Base-by-base conservation (phyloP, 257 asterid species). In the Oldenlandia corymbosa region DNA sequence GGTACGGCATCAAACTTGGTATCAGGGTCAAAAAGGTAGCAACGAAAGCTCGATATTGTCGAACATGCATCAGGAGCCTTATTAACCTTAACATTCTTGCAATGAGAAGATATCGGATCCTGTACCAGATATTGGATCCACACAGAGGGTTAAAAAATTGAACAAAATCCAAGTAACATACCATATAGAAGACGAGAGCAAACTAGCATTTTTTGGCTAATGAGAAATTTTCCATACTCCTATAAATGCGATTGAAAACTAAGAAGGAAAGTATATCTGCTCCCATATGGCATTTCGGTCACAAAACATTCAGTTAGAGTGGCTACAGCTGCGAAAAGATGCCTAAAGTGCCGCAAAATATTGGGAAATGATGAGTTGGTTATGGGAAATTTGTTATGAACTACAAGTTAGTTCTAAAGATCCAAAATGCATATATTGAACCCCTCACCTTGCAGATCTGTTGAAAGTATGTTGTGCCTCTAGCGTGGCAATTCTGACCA, bases 81-180 rank as follows among this genome's bases (percentile, higher is more conserved):
- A 93, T 85, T 80, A 93, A 74, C 51, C 99, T 81, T 49, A 93
- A 63, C 99, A 93, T 76, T 87, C 99, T 87, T 71, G 95, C 97
- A 69, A 93, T 85, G 43, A 93, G 93, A 77, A 93, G 99, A 75
- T 93, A 93, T 28, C 99, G 95, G 70, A 93, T 93, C 99, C 99
- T 93, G 91, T 49, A 74, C 60, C 47, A 27, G 58, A 39, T 67
- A 62, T 51, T 39, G 65, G 17, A 3, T 47, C n/a, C 37, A 24
- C 2, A 55, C 23, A 45, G 58, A 27, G n/a, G 31, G n/a, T n/a
- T n/a, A n/a, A n/a, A n/a, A n/a, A n/a, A n/a, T n/a, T n/a, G n/a
- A n/a, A n/a, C n/a, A n/a, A n/a, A n/a, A n/a, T n/a, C n/a, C 5
- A 24, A 9, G 55, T 32, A 24, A 58, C 16, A 24, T 24, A 42